Evolutionary conservation across 441 rosid genomes (phyloP).

Genomic region (Iberis amara): DNA sequence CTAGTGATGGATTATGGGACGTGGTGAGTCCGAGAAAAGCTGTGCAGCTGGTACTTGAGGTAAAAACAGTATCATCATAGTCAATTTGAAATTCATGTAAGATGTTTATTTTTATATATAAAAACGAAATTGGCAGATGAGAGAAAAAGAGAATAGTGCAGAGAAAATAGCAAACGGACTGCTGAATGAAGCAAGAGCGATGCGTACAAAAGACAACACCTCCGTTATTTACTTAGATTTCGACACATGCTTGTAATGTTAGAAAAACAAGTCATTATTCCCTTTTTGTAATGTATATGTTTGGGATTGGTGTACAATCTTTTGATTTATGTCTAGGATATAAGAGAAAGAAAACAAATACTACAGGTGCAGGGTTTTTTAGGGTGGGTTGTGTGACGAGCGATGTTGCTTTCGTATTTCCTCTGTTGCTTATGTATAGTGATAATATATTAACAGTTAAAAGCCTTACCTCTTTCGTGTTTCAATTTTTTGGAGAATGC

Average conservation of each 20-base stretch:
- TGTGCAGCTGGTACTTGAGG: constrained; percentile 67
- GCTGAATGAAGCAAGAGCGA: constrained; percentile 75
- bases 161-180: constrained; percentile 73
- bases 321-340: constrained; percentile 18
- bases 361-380: constrained; percentile 24
- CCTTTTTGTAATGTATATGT: neutral
- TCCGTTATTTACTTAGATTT: constrained; percentile 83
- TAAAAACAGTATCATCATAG: constrained; percentile 16
- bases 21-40: constrained; percentile 74
- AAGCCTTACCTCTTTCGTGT: neutral
- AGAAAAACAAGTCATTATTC: neutral
- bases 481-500: neutral
- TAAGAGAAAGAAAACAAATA: constrained; percentile 12
- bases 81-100: too few species aligned
- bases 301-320: constrained; percentile 20
- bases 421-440: constrained; percentile 18
- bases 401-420: constrained; percentile 3
- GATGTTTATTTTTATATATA: too few species aligned
- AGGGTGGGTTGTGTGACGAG: constrained; percentile 17
- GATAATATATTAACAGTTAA: constrained; percentile 1
- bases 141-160: constrained; percentile 48
- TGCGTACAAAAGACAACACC: constrained; percentile 93
- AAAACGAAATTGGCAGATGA: constrained; percentile 34
- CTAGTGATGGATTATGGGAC: constrained; percentile 98
- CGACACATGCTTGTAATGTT: constrained; percentile 34